These are phyloP conservation scores for Colletotrichum incanum DNA, from an alignment of 2,329 filamentous ascomycete species.

Conservation along the genomic window DNA sequence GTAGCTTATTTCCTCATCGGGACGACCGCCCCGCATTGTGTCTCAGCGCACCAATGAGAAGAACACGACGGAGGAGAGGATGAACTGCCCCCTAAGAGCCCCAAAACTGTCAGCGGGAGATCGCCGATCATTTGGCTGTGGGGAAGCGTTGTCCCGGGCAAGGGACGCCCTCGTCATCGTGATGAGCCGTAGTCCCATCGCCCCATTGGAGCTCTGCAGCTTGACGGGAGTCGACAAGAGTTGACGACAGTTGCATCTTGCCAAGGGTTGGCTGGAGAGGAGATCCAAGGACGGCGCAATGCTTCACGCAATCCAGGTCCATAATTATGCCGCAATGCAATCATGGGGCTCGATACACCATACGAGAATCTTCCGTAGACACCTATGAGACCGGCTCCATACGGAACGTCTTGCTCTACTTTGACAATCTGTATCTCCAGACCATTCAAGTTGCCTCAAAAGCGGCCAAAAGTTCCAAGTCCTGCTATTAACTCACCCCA, in stretches of 20 bases:
- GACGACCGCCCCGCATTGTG: background rate
- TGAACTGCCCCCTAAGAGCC: background rate
- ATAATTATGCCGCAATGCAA: background rate
- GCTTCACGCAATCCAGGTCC: background rate
- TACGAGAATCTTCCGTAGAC: too few relatives aligned
- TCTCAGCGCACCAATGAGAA: background rate
- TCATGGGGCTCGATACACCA: background rate
- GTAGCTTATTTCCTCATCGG: slow-evolving; percentile 14
- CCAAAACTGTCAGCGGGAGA: slow-evolving; percentile 31
- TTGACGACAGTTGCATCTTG: background rate
- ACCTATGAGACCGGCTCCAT: too few relatives aligned
- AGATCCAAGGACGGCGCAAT: background rate
- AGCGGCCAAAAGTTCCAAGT: too few relatives aligned
- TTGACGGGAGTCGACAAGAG: background rate
- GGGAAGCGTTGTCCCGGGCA: slow-evolving; percentile 3
- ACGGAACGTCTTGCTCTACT: too few relatives aligned
- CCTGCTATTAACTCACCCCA: too few relatives aligned
- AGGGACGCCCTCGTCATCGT: slow-evolving; percentile 30
- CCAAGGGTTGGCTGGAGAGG: background rate
- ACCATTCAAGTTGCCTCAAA: too few relatives aligned
- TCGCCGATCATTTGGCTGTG: slow-evolving; percentile 28
- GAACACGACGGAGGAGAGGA: background rate
- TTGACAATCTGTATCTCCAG: too few relatives aligned
- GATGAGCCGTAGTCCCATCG: background rate
- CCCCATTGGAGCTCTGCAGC: background rate